Percentiles rank a stretch among this genome's conserved stretches.
phyloP scores from a whole-genome alignment of 192 early-diverging fungal genomes.

The Podila horticola region DNA sequence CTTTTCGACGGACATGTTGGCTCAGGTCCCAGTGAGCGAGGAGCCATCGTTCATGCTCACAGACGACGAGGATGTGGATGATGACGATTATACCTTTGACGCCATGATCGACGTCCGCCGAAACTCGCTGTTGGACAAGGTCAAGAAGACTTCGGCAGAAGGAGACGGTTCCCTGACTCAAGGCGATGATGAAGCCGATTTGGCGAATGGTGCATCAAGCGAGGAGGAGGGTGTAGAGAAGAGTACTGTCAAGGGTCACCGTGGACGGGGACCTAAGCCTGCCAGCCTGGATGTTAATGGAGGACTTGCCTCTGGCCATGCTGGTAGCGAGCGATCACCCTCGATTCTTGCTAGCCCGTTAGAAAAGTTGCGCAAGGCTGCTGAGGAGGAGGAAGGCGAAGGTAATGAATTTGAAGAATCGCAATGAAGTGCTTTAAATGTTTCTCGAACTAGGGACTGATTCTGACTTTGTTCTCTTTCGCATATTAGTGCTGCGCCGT shows the following conservation, averaged over 20 bases:
- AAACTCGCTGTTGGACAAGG: slow-evolving; percentile 11
- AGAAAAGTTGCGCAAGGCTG: slow-evolving; percentile 41
- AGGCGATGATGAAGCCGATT: background rate
- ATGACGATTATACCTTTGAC: slow-evolving; percentile 41
- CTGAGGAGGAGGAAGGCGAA: slow-evolving; percentile 47
- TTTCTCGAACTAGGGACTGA: background rate
- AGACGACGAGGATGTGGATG: slow-evolving; percentile 48
- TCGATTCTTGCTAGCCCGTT: slow-evolving; percentile 32
- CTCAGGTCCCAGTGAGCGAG: background rate
- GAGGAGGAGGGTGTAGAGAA: background rate
- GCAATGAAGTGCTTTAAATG: background rate
- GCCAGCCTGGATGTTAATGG: slow-evolving; percentile 6
- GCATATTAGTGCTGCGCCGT: slow-evolving; percentile 27
- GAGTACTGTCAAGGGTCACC: background rate
- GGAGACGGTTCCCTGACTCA: background rate
- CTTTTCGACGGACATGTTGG: too few species aligned
- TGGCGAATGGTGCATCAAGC: background rate
- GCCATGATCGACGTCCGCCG: slow-evolving; percentile 36
- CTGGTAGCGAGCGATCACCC: slow-evolving; percentile 26
- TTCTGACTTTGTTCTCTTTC: background rate
- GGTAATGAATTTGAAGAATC: background rate
- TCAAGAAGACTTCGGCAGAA: background rate
- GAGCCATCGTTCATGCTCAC: slow-evolving; percentile 44
- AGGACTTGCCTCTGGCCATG: background rate
- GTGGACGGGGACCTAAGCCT: slow-evolving; percentile 24